Evolutionary conservation across 2,329 filamentous ascomycete species (phyloP), one percentile per base, ranked within the genome.

Genomic region (Phaeosphaeria sp.): DNA sequence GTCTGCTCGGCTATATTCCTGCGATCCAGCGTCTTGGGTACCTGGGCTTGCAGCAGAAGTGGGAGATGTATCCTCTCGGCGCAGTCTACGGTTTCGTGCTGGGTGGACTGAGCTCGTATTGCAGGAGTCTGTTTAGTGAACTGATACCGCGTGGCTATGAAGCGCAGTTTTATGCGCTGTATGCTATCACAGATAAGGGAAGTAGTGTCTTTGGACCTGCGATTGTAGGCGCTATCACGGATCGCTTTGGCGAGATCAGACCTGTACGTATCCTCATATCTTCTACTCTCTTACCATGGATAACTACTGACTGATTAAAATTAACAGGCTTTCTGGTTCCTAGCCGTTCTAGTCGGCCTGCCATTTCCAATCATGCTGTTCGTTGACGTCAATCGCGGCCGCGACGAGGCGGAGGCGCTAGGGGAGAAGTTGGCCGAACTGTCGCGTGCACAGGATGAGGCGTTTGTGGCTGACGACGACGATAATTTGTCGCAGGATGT

Each of bases 171-270:
- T 99, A 96, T 74, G 93, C 94, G 0, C 83, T 99, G 1, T 99
- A 98, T 73, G 95, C 95, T 36, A 97, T 98, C 63, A 98, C 95
- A 1, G 95, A 99, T 76, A 99, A 99, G 77, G 93, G 94, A 0
- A 95, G 91, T 21, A 96, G 91, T 72, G 84, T 98, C 1, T 97
- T 99, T 76, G 95, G 95, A 0, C 95, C 95, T 0, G 90, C 92
- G 0, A 94, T 99, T 72, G 95, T 99, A 0, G 95, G 93, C 1
- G 87, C 89, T 13, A 97, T 99, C 64, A 97, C 95, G 13, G 93
- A 98, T 77, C 86, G 75, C 2, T 80, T 77, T 47, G 81, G 81
- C 6, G 79, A 81, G 54, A 83, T 83, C 50, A 72, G 81, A 57
- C 81, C 81, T 10, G 77, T 78, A 70, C 65, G 74, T 68, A 55